A percentile compares a stretch with the other conserved stretches of the same genome.
These are phyloP conservation scores for Spinacia oleracea DNA, from an alignment of 179 eudicot species.

Conservation along the genomic window DNA sequence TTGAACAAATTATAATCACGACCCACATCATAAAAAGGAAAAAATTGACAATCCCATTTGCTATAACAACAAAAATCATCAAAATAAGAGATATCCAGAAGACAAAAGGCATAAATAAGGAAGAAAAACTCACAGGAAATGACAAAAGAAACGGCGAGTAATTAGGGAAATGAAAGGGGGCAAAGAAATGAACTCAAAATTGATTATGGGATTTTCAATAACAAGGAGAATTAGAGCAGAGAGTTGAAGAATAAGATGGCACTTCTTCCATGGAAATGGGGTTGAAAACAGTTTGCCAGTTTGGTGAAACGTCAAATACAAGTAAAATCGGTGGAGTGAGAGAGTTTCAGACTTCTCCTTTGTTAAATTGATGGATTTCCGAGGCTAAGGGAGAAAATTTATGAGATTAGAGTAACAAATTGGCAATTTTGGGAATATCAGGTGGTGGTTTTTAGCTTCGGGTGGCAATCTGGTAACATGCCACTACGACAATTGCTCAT, in stretches of 20 bases:
- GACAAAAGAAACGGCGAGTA: not conserved
- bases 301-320: slow-evolving; percentile 10
- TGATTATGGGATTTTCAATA: not conserved
- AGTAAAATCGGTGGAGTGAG: slow-evolving; percentile 7
- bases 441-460: slow-evolving; percentile 16
- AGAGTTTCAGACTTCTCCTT: slow-evolving; percentile 1
- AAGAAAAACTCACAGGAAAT: slow-evolving; percentile 16
- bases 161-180: not conserved
- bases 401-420: not conserved
- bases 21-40: slow-evolving; percentile 21
- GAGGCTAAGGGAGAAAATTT: not conserved
- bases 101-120: not conserved
- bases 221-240: not conserved
- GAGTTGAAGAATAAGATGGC: not conserved
- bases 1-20: slow-evolving; percentile 14
- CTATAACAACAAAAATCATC: slow-evolving; percentile 1
- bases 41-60: not conserved
- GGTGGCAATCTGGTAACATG: slow-evolving; percentile 14
- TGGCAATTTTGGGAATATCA: not conserved
- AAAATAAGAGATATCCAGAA: slow-evolving; percentile 12
- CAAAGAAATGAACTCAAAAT: not conserved
- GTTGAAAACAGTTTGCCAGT: not conserved
- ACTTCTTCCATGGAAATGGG: not conserved
- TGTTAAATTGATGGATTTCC: not conserved
- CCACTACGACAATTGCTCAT: slow-evolving; percentile 1